Evolutionary conservation across 2,329 filamentous ascomycete genomes (phyloP), one percentile per base, ranked within the genome.

Genomic region (Pseudogymnoascus sp.): DNA sequence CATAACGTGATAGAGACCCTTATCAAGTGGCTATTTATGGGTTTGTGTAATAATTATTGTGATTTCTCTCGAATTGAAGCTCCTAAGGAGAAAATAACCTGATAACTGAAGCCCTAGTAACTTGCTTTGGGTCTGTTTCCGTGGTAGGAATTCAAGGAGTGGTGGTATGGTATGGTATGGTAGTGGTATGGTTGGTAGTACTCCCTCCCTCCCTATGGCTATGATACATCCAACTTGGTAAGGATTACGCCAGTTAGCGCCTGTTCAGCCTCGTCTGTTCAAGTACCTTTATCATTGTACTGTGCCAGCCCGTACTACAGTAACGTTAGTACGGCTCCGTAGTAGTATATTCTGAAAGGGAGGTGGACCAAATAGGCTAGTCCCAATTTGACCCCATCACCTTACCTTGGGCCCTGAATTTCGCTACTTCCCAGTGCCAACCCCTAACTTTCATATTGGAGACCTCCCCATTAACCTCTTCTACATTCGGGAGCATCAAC

Each of bases 401-500:
- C 33, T 40, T 59, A 37, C 33, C 35, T 59, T 59, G 57, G 57
- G 37, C 57, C 57, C 57, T 59, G 57, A 59, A 59, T 37, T 59
- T 59, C 57, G 57, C 57, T 59, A 40, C 47, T 54, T 59, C 33
- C 57, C 57, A 59, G 35, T 10, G 47, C n/a, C 47, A 59, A 40
- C 57, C 57, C 57, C 57, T 59, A 59, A 59, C 57, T 59, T 59
- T 59, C 57, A 59, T 59, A 59, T 40, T 39, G 57, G 57, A 59
- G 57, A 59, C 57, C 21, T 37, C 33, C 13, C 57, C 57, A 39
- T 59, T 26, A 59, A 59, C 37, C 37, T 59, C 66, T 62, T 64
- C 62, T 63, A 62, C 62, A 65, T 11, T 58, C 54, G 47, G 63
- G 62, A 63, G 62, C 67, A 64, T 65, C 66, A 67, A 65, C 63